Conservation (phyloP, 2,329 filamentous ascomycete genomes). For the Neoarthrinium moseri region DNA sequence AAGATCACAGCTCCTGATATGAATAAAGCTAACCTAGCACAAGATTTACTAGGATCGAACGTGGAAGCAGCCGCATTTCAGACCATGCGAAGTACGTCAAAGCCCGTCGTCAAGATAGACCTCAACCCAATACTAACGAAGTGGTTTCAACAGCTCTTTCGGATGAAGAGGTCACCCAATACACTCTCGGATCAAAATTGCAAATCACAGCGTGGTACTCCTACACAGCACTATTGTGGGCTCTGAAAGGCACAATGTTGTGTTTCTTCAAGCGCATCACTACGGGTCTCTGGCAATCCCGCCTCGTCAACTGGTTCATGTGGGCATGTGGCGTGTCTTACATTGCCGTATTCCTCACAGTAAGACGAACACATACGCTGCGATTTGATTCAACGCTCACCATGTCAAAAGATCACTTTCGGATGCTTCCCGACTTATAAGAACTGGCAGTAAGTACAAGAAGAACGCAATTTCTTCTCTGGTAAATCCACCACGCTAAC, state of each 20-base stretch:
- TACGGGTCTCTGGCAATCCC: constrained; percentile 13
- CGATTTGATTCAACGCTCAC: neutral
- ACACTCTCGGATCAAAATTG: constrained; percentile 32
- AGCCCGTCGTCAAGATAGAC: neutral
- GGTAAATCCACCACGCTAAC: neutral
- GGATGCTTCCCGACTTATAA: constrained; percentile 9
- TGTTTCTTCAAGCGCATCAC: constrained; percentile 29
- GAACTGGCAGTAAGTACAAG: constrained; percentile 10
- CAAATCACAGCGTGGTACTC: constrained; percentile 38
- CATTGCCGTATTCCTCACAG: constrained; percentile 7
- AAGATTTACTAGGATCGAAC: constrained; percentile 26
- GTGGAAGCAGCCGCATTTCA: constrained; percentile 16
- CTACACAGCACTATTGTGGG: constrained; percentile 36
- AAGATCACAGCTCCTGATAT: neutral
- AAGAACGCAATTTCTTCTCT: too few relatives aligned
- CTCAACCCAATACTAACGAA: neutral
- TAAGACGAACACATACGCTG: neutral
- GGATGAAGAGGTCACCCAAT: constrained; percentile 23
- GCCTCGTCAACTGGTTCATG: constrained; percentile 6
- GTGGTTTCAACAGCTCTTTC: constrained; percentile 18
- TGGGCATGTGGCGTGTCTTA: constrained; percentile 7
- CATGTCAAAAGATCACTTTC: constrained; percentile 6
- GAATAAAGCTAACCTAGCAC: neutral
- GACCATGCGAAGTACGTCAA: constrained; percentile 1
- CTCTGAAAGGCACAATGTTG: constrained; percentile 26